Evolutionary conservation across 257 asterid genomes (phyloP), one percentile per base, ranked within the genome.

Genomic region (Coffea eugenioides): DNA sequence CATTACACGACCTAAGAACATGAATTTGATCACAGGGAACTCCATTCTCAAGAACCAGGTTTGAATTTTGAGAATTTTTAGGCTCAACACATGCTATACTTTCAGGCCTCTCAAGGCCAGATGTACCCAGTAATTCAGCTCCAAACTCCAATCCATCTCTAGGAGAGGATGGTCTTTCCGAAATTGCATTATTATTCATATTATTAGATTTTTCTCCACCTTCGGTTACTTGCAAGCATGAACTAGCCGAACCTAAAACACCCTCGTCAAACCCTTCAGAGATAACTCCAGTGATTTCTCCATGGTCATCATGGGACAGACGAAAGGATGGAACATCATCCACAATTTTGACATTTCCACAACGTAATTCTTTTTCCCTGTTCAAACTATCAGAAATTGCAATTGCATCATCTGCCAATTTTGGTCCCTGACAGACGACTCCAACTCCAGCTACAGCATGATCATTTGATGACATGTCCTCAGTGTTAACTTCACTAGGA

Each of bases 1-100:
- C 78, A 86, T 78, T 88, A 78, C 92, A 94, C 74, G 91, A 91
- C 85, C 87, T 88, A 76, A 91, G 88, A 82, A 87, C 48, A 14
- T 72, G 80, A 74, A 77, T 83, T 75, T 78, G 92, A 71, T 80
- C 75, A 64, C 78, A 70, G 31, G 71, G 75, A 45, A 71, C 87
- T 41, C 82, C 86, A 69, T 87, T 91, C 77, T 68, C 79, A 46
- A 71, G 69, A 77, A 82, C 84, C 73, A 71, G 79, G 79, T 85
- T 83, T 51, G 79, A 77, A 46, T 80, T 23, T 59, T 80, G 73
- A 2, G 84, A 78, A 73, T 88, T 85, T 25, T 65, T 65, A 65
- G 65, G 83, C 85, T 89, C 85, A 54, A 77, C 73, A 77, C 68
- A 74, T 80, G 80, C 79, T 79, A 31, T 83, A 71, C 75, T 64